Conservation (phyloP, 1,284 basidiomycete species). For the Xerocomus nothofagi region DNA sequence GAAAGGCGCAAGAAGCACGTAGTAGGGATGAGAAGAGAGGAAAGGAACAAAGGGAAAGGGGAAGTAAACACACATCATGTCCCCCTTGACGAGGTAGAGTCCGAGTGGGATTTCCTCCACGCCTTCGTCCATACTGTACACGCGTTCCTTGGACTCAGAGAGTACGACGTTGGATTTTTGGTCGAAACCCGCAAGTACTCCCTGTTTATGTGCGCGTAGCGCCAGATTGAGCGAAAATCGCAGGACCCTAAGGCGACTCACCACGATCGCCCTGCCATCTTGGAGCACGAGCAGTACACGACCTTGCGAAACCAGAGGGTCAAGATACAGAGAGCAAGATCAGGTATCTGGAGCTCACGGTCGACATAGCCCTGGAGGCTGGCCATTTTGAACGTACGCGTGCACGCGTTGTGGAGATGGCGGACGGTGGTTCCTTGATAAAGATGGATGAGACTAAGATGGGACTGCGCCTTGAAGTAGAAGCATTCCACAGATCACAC, state of each 20-base stretch:
- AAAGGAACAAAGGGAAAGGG: not conserved
- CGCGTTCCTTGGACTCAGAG: conserved; percentile 86
- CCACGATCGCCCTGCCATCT: conserved; percentile 87
- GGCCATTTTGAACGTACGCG: conserved; percentile 52
- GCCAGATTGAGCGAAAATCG: conserved; percentile 12
- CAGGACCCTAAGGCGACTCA: conserved; percentile 28
- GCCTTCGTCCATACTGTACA: conserved; percentile 86
- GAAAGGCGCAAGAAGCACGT: not conserved
- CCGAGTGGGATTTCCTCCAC: conserved; percentile 97
- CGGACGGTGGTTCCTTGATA: not conserved
- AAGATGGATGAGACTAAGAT: not conserved
- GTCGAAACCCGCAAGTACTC: conserved; percentile 87
- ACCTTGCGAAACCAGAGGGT: conserved; percentile 31
- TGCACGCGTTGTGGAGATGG: conserved; percentile 15
- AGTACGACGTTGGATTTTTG: conserved; percentile 93
- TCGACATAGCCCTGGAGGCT: conserved; percentile 86
- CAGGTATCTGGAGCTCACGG: conserved; percentile 45
- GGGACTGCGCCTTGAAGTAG: not conserved
- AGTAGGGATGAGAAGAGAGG: not conserved
- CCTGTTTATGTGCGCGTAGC: conserved; percentile 47
- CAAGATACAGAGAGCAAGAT: conserved; percentile 7
- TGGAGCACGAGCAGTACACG: conserved; percentile 87
- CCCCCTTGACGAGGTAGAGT: conserved; percentile 95
- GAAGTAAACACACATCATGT: conserved; percentile 84
- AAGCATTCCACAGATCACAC: too few species aligned